Conservation (phyloP, 805 yeast species). For the Teunomyces aglyptinius region DNA sequence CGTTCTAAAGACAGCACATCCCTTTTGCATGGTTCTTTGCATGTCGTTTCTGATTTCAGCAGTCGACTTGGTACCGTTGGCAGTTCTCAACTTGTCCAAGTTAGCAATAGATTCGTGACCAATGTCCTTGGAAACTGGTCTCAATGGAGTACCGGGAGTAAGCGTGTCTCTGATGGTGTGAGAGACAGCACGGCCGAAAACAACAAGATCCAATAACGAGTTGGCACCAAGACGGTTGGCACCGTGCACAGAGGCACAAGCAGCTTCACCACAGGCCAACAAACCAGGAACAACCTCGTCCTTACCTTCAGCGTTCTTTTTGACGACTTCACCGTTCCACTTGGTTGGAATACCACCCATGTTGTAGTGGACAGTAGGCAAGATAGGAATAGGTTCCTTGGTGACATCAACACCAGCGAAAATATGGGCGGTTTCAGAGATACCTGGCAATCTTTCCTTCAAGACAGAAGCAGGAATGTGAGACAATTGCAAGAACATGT, state of each 20-base stretch:
- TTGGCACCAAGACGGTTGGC: conserved; percentile 99
- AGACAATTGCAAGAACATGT: conserved; percentile 88
- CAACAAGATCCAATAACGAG: conserved; percentile 93
- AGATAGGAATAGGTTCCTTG: conserved; percentile 96
- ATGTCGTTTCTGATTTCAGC: conserved; percentile 86
- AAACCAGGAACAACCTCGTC: conserved; percentile 91
- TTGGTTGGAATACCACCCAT: conserved; percentile 99
- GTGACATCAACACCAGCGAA: conserved; percentile 99
- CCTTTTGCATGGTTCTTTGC: conserved; percentile 96
- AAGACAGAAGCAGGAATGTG: conserved; percentile 91
- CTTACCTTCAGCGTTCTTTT: conserved; percentile 79
- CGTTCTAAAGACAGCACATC: conserved; percentile 94
- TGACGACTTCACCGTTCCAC: conserved; percentile 93
- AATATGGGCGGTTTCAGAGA: conserved; percentile 96
- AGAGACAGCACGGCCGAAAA: conserved; percentile 97
- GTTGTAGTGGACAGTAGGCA: conserved; percentile 98
- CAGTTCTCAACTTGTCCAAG: conserved; percentile 84
- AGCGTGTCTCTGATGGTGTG: conserved; percentile 83
- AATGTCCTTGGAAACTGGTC: conserved; percentile 76
- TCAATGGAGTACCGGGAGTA: conserved; percentile 86
- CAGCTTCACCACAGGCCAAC: conserved; percentile 98
- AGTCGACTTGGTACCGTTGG: conserved; percentile 77
- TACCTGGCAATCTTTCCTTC: conserved; percentile 97
- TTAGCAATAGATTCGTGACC: conserved; percentile 89
- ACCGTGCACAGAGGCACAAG: conserved; percentile 99